Conservation (phyloP, 495 filamentous ascomycete species). For the Penicillium manginii region DNA sequence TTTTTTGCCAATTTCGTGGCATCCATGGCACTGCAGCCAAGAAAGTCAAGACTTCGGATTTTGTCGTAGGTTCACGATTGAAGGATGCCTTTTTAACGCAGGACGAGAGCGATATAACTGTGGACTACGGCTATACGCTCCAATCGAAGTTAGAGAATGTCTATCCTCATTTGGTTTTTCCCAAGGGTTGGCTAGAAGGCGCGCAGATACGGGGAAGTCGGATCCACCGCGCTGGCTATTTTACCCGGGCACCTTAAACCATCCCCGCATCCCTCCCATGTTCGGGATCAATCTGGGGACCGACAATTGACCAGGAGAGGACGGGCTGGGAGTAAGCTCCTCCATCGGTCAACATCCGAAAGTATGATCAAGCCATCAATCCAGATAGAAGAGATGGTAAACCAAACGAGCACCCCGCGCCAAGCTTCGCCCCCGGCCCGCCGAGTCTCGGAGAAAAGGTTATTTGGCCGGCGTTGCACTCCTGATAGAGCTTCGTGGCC, state of each 20-base stretch:
- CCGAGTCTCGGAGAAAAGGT: constrained; percentile 17
- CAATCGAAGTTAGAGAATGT: neutral
- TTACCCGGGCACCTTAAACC: neutral
- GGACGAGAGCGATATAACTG: neutral
- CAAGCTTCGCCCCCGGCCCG: constrained; percentile 23
- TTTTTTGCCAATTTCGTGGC: constrained; percentile 23
- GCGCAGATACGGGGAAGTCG: neutral
- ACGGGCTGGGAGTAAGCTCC: neutral
- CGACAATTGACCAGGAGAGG: neutral
- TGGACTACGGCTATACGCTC: neutral
- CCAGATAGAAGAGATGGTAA: constrained; percentile 7
- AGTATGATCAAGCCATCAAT: constrained; percentile 15
- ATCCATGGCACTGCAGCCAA: constrained; percentile 18
- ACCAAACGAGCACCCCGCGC: neutral
- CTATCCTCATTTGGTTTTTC: neutral
- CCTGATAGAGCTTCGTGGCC: constrained; percentile 11
- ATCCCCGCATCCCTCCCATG: neutral
- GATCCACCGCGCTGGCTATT: neutral
- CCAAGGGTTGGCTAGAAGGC: neutral
- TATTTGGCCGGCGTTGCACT: neutral
- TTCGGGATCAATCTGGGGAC: neutral
- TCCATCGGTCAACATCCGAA: constrained; percentile 22
- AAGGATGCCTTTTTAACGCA: constrained; percentile 1
- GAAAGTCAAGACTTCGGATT: constrained; percentile 5
- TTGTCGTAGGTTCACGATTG: constrained; percentile 6